Base-by-base conservation (phyloP, 2,329 filamentous ascomycete genomes). In the Pseudogymnoascus sp. region DNA sequence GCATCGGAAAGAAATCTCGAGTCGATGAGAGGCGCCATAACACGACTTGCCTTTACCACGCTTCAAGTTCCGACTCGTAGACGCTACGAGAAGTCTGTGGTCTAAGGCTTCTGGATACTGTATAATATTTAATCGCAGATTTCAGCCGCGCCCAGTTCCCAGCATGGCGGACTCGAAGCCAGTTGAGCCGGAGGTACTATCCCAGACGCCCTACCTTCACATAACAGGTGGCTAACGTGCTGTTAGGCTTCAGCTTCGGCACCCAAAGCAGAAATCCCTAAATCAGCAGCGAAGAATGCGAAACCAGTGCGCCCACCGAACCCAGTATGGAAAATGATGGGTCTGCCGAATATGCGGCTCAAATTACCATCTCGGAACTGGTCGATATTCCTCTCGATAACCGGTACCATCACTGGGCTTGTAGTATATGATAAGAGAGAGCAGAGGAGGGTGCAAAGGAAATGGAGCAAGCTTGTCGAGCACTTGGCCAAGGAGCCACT, bases 341-440 rank as follows among this genome's bases (percentile, higher is more conserved):
- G 93, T 64, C 80, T 99, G 51, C 93, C 93, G 61, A 89, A 88
- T 69, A 84, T 97, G 66, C 89, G 90, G 65, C 83, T 87, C 70
- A 91, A 86, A 76, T 85, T 99, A 16, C 95, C 95, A 6, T 97
- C 93, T 16, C 89, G 95, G 66, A 97, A 97, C 75, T 99, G 95
- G 95, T 86, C 95, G 77, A 97, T 99, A 72, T 99, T 99, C 79
- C 86, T 93, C 76, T 81, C 88, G 57, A 75, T 97, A 63, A 88
- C 88, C 10, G 87, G 87, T 62, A 85, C 90, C 57, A 89, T 96
- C 73, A 86, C 90, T 5, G 86, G 85, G 14, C 89, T 91, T 62
- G 82, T 97, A 63, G 83, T 95, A 73, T 97, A 99, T 80, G 95
- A 99, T 77, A 91, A 91, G 72, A 87, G 90, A 65, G 88, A 97